A percentile compares a stretch with the other conserved stretches of the same genome.
Conservation (phyloP, 768 basidiomycete species). For the Austroboletus eburneus region DNA sequence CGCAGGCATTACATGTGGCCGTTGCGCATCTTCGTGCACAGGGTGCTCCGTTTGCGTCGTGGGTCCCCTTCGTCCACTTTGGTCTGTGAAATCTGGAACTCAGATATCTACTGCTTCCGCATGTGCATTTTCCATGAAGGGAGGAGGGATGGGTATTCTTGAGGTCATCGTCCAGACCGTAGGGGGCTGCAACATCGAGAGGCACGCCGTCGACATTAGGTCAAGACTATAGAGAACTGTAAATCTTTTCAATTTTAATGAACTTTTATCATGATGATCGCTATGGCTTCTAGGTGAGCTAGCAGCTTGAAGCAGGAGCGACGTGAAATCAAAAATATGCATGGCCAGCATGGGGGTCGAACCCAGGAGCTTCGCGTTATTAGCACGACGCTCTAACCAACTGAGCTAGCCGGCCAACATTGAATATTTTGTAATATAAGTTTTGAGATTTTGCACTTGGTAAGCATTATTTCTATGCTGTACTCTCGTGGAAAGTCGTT, state of each 20-base stretch:
- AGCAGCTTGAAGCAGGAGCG: background rate
- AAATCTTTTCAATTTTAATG: no score
- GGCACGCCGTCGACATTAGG: no score
- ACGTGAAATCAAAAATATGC: background rate
- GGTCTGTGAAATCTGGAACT: background rate
- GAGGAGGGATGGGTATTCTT: no score
- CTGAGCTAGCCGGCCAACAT: conserved; percentile 29
- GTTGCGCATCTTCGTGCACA: background rate
- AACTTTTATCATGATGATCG: no score
- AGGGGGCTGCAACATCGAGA: no score
- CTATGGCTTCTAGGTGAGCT: background rate
- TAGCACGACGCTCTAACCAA: conserved; percentile 34
- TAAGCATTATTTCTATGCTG: background rate
- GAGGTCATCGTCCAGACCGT: no score
- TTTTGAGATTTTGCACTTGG: background rate
- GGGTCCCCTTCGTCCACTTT: background rate
- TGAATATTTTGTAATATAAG: no score
- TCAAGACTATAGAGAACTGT: no score
- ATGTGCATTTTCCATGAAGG: no score
- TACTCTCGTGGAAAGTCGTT: no score
- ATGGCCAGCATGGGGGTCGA: conserved; percentile 21
- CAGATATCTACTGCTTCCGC: no score
- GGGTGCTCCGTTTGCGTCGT: background rate
- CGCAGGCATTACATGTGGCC: conserved; percentile 4
- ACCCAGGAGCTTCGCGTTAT: conserved; percentile 26